Evolutionary conservation across 176 grass and related monocot genomes (phyloP).

Genomic region (Aegilops umbellulata): DNA sequence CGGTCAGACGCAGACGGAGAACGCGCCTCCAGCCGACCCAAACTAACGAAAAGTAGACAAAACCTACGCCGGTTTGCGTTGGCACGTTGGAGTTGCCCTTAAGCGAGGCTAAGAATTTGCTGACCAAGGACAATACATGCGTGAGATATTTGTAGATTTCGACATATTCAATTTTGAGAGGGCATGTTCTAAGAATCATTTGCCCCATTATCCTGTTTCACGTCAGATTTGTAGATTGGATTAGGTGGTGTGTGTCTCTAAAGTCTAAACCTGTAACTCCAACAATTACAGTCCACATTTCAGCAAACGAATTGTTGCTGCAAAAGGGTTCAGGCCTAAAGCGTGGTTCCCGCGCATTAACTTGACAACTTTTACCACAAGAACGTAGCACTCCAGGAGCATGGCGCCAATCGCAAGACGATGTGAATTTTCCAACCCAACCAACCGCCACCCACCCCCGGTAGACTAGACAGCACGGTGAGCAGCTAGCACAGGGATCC

Average conservation of each 20-base stretch:
- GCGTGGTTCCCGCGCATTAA: neutral
- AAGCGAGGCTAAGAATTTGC: slow-evolving; percentile 46
- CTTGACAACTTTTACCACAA: slow-evolving; percentile 14
- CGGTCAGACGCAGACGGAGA: too few relatives aligned
- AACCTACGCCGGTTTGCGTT: too few relatives aligned
- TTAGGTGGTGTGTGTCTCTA: too few relatives aligned
- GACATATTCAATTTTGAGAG: slow-evolving; percentile 29
- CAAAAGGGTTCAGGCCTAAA: neutral
- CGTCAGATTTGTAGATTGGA: too few relatives aligned
- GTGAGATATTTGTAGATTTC: slow-evolving; percentile 90
- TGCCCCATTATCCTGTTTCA: neutral
- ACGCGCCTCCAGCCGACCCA: too few relatives aligned
- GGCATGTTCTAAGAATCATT: neutral
- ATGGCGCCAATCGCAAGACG: slow-evolving; percentile 28
- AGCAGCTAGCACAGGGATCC: neutral
- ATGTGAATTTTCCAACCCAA: slow-evolving; percentile 24
- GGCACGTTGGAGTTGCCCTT: too few relatives aligned
- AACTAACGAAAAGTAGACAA: too few relatives aligned
- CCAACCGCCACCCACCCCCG: neutral
- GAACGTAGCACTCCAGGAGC: slow-evolving; percentile 15
- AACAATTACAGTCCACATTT: too few relatives aligned
- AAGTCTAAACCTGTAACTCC: too few relatives aligned
- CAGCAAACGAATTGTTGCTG: neutral
- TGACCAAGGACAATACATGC: slow-evolving; percentile 77
- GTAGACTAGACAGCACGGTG: neutral